phyloP scores from a whole-genome alignment of 805 yeast genomes.

The Myxozyma neotropica region DNA sequence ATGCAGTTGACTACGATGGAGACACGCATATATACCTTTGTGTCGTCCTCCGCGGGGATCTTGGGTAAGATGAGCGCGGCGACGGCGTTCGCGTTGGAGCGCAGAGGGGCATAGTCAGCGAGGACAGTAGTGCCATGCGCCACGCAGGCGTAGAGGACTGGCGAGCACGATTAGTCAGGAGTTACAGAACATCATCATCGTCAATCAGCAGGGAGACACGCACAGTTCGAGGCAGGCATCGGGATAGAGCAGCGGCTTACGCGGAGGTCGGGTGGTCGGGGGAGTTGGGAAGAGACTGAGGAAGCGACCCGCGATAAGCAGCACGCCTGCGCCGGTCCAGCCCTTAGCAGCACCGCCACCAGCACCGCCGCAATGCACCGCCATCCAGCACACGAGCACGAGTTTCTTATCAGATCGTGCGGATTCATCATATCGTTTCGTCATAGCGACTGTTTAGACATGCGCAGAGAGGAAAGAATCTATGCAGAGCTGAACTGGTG shows the following conservation, averaged over 20 bases:
- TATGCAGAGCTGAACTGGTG: too few species aligned
- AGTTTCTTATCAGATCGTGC: not conserved
- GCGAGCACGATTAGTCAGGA: not conserved
- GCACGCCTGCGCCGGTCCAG: not conserved
- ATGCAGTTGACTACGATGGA: too few species aligned
- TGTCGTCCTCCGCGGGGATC: conserved; percentile 37
- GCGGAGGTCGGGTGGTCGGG: too few species aligned
- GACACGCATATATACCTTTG: too few species aligned
- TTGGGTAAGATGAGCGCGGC: conserved; percentile 34
- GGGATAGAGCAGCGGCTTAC: too few species aligned
- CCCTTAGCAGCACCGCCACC: not conserved
- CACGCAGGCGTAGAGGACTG: conserved; percentile 35
- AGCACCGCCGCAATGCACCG: not conserved
- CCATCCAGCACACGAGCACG: not conserved
- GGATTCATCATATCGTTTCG: too few species aligned
- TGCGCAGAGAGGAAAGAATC: too few species aligned
- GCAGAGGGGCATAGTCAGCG: conserved; percentile 55
- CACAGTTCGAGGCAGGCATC: conserved; percentile 33
- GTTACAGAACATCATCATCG: too few species aligned
- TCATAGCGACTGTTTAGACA: too few species aligned
- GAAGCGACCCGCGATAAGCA: conserved; percentile 4
- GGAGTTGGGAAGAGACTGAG: not conserved
- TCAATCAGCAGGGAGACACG: not conserved
- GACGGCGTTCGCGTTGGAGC: conserved; percentile 51
- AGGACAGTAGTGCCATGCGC: conserved; percentile 48